Conservation (phyloP, 495 filamentous ascomycete species). For the Mytilinidion resinicola region DNA sequence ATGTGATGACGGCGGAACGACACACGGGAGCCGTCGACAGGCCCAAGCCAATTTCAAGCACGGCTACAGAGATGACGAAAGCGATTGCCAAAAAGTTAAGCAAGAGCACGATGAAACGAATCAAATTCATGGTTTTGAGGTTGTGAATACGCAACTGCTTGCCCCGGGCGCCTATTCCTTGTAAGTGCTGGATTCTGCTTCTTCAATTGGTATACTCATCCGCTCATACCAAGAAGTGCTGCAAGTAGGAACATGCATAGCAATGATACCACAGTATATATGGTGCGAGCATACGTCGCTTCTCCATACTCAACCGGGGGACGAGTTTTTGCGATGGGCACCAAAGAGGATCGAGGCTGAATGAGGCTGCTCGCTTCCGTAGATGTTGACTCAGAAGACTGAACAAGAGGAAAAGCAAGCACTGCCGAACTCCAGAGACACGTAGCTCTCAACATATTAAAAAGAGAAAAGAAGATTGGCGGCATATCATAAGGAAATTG, state of each 20-base stretch:
- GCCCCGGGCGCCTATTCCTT: conserved; percentile 19
- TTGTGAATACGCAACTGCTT: conserved; percentile 13
- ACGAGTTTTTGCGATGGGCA: neutral
- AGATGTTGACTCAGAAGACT: neutral
- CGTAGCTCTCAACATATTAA: neutral
- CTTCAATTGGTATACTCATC: neutral
- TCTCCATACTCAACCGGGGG: conserved; percentile 9
- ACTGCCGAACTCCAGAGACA: neutral
- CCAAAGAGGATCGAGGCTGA: neutral
- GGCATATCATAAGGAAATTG: neutral
- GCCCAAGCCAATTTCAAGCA: conserved; percentile 20
- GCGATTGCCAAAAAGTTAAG: conserved; percentile 21
- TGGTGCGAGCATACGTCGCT: conserved; percentile 10
- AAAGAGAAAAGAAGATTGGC: neutral
- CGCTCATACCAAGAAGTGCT: conserved; percentile 14
- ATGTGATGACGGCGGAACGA: conserved; percentile 30
- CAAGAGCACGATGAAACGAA: conserved; percentile 20
- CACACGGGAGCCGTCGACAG: conserved; percentile 19
- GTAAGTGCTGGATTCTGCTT: neutral
- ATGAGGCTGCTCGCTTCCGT: neutral
- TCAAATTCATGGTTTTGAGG: conserved; percentile 21
- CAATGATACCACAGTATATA: conserved; percentile 18
- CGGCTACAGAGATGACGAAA: conserved; percentile 23
- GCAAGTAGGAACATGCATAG: conserved; percentile 14
- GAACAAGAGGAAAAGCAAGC: neutral